Percentiles rank a stretch among this genome's conserved stretches.
These are phyloP conservation scores for Zymoseptoria brevis DNA, from an alignment of 2,329 filamentous ascomycete species.

Conservation along the genomic window DNA sequence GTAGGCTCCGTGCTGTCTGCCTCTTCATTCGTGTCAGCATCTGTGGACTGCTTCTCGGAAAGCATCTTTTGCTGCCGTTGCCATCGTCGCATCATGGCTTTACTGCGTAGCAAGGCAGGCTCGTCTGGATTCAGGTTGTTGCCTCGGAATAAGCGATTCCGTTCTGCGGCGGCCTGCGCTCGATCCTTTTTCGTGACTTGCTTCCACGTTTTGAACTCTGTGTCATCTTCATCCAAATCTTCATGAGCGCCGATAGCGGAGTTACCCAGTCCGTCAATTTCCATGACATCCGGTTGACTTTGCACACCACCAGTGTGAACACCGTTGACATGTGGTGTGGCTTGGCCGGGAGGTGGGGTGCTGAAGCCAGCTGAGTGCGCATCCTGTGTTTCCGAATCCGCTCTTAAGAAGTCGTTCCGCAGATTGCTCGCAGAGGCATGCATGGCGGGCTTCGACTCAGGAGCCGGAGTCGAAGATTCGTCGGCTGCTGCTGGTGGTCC, in stretches of 20 bases:
- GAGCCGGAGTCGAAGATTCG: slow-evolving; percentile 56
- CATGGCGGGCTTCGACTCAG: slow-evolving; percentile 55
- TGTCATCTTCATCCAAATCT: slow-evolving; percentile 76
- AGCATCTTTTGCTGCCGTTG: slow-evolving; percentile 62
- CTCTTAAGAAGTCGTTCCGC: slow-evolving; percentile 46
- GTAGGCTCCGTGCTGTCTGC: slow-evolving; percentile 39
- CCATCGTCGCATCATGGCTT: slow-evolving; percentile 84
- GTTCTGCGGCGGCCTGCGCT: slow-evolving; percentile 74
- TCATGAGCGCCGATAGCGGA: slow-evolving; percentile 58
- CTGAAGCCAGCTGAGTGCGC: slow-evolving; percentile 75
- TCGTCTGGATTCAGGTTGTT: slow-evolving; percentile 80
- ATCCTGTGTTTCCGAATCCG: slow-evolving; percentile 68
- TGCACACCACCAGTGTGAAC: slow-evolving; percentile 48
- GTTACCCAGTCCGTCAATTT: slow-evolving; percentile 65
- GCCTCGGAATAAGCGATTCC: slow-evolving; percentile 76
- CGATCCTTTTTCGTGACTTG: slow-evolving; percentile 96
- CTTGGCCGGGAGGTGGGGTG: slow-evolving; percentile 64
- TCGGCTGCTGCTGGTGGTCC: slow-evolving; percentile 56
- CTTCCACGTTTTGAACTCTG: slow-evolving; percentile 96
- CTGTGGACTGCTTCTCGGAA: slow-evolving; percentile 26
- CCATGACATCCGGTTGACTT: slow-evolving; percentile 77
- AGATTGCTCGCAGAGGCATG: slow-evolving; percentile 42
- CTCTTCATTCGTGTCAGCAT: slow-evolving; percentile 37
- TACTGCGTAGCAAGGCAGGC: slow-evolving; percentile 74
- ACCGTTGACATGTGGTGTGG: slow-evolving; percentile 65